These are phyloP conservation scores for Heterobasidion parviporum DNA, from an alignment of 1,284 basidiomycete species.

Conservation along the genomic window DNA sequence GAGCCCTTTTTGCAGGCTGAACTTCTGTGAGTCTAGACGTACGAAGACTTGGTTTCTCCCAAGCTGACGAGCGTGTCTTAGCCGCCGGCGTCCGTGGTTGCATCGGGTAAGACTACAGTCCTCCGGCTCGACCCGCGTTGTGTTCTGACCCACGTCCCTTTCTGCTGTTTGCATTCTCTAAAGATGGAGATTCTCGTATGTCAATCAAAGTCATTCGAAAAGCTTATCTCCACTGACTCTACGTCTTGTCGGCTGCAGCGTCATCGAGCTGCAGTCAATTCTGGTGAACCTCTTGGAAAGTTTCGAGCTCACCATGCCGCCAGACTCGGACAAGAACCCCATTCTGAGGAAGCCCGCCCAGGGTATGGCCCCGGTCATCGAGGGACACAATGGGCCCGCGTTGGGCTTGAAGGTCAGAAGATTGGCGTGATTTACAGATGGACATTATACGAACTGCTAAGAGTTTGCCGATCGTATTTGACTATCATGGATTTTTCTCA, in stretches of 20 bases:
- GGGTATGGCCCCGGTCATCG: conserved; percentile 1
- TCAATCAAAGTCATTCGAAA: not conserved
- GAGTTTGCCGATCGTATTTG: no score
- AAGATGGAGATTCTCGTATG: conserved; percentile 24
- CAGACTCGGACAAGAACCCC: not conserved
- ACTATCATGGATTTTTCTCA: no score
- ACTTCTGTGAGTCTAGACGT: conserved; percentile 10
- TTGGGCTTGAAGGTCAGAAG: conserved; percentile 3
- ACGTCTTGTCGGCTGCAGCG: conserved; percentile 5
- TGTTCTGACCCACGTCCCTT: not conserved
- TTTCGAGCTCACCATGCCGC: conserved; percentile 13
- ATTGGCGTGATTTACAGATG: not conserved
- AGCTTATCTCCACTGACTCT: no score
- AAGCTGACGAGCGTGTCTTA: not conserved
- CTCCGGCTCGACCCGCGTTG: not conserved
- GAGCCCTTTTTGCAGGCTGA: conserved; percentile 9
- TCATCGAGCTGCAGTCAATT: conserved; percentile 18
- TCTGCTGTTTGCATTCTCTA: not conserved
- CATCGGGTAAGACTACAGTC: conserved; percentile 10
- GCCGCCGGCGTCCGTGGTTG: conserved; percentile 19
- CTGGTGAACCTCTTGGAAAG: conserved; percentile 13
- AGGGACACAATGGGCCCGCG: not conserved
- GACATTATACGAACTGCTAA: no score
- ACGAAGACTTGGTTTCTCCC: not conserved
- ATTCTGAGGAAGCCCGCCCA: not conserved